Percentiles rank a stretch among this genome's conserved stretches.
Evolutionary conservation across 2,329 filamentous ascomycete species (phyloP).

Genomic region (Cladosporium sp.): DNA sequence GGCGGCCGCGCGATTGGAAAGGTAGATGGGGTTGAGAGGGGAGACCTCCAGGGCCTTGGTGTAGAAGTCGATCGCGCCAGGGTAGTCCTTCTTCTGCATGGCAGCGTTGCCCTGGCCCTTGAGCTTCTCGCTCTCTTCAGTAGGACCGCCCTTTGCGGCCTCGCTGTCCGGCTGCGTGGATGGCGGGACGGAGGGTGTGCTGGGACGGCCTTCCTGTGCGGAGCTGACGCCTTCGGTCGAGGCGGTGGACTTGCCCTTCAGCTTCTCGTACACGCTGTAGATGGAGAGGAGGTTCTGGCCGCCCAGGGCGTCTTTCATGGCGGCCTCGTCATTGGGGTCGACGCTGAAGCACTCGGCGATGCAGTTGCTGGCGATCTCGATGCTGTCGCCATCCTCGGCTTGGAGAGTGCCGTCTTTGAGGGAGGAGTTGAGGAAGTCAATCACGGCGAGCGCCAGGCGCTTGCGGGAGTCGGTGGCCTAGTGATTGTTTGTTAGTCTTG

Average conservation of each 20-base stretch:
- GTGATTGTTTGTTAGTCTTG: constrained; percentile 5
- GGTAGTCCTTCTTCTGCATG: constrained; percentile 92
- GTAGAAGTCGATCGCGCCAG: constrained; percentile 77
- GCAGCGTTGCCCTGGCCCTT: constrained; percentile 91
- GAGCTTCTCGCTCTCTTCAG: constrained; percentile 78
- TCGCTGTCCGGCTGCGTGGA: constrained; percentile 46
- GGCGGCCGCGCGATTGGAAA: constrained; percentile 94
- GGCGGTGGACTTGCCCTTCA: constrained; percentile 62
- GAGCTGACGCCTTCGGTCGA: constrained; percentile 41
- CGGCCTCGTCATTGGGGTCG: constrained; percentile 70
- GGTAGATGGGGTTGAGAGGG: constrained; percentile 89
- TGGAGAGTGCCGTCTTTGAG: constrained; percentile 83
- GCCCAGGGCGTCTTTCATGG: constrained; percentile 73
- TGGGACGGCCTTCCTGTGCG: constrained; percentile 26
- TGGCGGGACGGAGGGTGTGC: constrained; percentile 33
- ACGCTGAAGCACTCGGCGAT: constrained; percentile 96
- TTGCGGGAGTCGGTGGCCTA: constrained; percentile 57
- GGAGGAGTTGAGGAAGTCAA: constrained; percentile 87
- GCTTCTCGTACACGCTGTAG: constrained; percentile 94
- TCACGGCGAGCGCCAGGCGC: constrained; percentile 93
- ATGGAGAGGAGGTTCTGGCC: constrained; percentile 85
- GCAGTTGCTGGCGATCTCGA: constrained; percentile 91
- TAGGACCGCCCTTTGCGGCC: constrained; percentile 36
- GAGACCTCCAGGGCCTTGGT: constrained; percentile 77
- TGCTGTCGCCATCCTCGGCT: constrained; percentile 83